Evolutionary conservation across 345 rosid species (phyloP).

Genomic region (Salix caprea): DNA sequence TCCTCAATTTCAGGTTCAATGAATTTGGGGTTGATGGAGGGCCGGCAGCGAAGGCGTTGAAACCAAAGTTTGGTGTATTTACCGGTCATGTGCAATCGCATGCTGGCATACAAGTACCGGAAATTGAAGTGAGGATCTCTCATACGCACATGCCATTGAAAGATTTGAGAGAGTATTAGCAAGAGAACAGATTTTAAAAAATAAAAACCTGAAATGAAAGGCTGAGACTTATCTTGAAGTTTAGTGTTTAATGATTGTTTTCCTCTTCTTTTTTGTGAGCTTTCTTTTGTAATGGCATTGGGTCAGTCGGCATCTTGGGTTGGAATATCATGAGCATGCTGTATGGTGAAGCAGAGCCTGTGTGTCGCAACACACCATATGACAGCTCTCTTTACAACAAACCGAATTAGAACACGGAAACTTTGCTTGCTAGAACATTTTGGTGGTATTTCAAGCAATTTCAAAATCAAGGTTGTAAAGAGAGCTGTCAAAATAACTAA

Average conservation of each 20-base stretch:
- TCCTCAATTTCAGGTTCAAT: conserved; percentile 6
- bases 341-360: background rate
- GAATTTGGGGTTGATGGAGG: conserved; percentile 16
- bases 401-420: background rate
- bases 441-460: background rate
- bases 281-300: background rate
- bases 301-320: background rate
- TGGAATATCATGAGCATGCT: background rate
- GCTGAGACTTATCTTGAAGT: background rate
- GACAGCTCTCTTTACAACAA: background rate
- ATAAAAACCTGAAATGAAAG: background rate
- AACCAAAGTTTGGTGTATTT: conserved; percentile 8
- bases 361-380: background rate
- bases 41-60: background rate
- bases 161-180: background rate
- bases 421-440: background rate
- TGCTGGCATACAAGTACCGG: background rate
- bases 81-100: background rate
- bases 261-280: background rate
- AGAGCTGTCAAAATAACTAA: background rate
- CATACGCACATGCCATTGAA: background rate
- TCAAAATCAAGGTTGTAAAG: background rate
- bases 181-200: background rate
- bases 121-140: conserved; percentile 6
- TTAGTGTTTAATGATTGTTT: background rate